Conservation (phyloP, 805 yeast genomes). For the Myxozyma kluyveri region DNA sequence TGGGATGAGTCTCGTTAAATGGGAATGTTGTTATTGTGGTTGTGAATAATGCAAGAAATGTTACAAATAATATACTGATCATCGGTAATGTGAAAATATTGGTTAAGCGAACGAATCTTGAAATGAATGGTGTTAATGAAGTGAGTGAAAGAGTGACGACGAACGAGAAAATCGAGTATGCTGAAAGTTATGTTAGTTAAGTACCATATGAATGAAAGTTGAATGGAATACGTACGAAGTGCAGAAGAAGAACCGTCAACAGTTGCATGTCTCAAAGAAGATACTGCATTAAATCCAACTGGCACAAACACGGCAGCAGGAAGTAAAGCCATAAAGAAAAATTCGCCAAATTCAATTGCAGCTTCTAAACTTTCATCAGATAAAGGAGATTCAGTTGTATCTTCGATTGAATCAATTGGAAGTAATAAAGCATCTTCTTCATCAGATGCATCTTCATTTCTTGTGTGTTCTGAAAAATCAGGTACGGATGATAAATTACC, state of each 20-base stretch:
- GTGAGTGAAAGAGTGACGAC: constrained; percentile 1
- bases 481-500: background rate
- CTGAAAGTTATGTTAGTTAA: constrained; percentile 1
- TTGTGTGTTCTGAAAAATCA: background rate
- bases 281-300: constrained; percentile 9
- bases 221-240: constrained; percentile 10
- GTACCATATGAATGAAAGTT: background rate
- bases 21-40: constrained; percentile 13
- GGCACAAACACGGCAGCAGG: constrained; percentile 8
- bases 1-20: constrained; percentile 12
- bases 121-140: constrained; percentile 13
- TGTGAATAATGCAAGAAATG: background rate
- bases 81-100: constrained; percentile 2
- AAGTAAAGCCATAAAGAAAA: constrained; percentile 4
- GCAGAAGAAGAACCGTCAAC: constrained; percentile 19
- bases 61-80: background rate
- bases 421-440: constrained; percentile 9
- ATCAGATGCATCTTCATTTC: constrained; percentile 11
- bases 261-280: constrained; percentile 14
- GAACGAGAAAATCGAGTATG: constrained; percentile 8
- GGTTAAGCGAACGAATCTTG: constrained; percentile 8
- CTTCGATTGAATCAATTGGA: background rate
- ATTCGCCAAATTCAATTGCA: constrained; percentile 6
- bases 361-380: constrained; percentile 2
- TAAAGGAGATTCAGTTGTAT: background rate